These are phyloP conservation scores for Alternaria arborescens DNA, from an alignment of 2,329 filamentous ascomycete species.

Conservation along the genomic window DNA sequence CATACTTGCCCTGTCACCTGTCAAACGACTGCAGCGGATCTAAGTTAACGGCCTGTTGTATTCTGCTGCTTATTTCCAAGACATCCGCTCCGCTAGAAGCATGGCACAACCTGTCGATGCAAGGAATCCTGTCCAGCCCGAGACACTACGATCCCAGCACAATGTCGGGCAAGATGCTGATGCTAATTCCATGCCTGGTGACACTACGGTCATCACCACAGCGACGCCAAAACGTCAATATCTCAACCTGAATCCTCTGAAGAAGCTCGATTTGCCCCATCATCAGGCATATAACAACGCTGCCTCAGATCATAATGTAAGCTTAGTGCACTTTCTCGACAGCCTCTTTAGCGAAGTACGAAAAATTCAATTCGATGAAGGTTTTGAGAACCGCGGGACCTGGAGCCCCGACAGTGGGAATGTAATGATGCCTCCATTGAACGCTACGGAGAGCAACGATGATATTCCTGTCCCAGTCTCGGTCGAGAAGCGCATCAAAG, in stretches of 20 bases:
- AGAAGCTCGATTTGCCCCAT: constrained; percentile 28
- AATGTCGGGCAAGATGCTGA: neutral
- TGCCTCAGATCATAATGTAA: constrained; percentile 9
- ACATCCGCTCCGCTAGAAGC: constrained; percentile 26
- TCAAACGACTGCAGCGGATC: constrained; percentile 12
- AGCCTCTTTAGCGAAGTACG: constrained; percentile 28
- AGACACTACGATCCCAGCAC: neutral
- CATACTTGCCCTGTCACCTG: constrained; percentile 5
- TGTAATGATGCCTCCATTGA: constrained; percentile 22
- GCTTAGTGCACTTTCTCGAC: constrained; percentile 26
- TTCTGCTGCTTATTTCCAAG: constrained; percentile 16
- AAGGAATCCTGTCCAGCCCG: constrained; percentile 12
- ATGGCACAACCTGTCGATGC: constrained; percentile 12
- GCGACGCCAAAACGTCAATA: constrained; percentile 7
- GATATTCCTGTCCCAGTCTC: constrained; percentile 14
- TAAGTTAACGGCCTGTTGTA: constrained; percentile 4
- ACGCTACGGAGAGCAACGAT: neutral
- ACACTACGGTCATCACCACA: neutral
- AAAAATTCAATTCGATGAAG: constrained; percentile 26
- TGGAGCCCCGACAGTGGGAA: constrained; percentile 22
- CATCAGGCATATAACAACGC: constrained; percentile 23
- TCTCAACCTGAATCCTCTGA: constrained; percentile 18
- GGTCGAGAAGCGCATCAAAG: constrained; percentile 30
- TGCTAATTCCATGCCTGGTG: too few species aligned
- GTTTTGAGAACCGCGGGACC: constrained; percentile 20